phyloP scores from a whole-genome alignment of 805 yeast species.

The Wickerhamiella nectarea region DNA sequence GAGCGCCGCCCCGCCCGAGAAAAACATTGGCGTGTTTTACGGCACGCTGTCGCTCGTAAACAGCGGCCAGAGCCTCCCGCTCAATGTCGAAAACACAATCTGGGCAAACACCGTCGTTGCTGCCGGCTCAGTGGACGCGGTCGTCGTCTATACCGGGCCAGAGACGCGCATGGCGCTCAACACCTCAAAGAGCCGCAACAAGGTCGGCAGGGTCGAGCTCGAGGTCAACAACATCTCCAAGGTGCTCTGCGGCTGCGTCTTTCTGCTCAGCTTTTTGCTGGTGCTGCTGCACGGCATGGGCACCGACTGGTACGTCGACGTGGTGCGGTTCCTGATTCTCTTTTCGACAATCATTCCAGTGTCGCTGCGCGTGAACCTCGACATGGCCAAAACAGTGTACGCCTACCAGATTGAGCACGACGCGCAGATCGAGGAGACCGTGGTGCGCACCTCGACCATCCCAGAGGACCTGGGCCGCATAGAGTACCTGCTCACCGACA shows the following conservation, averaged over 20 bases:
- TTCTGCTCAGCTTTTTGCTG: constrained; percentile 56
- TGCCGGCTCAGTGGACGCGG: constrained; percentile 80
- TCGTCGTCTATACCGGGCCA: constrained; percentile 76
- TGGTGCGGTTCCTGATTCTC: constrained; percentile 77
- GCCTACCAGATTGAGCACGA: constrained; percentile 93
- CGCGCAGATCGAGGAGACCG: constrained; percentile 60
- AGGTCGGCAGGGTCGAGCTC: constrained; percentile 76
- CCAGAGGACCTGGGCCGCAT: constrained; percentile 97
- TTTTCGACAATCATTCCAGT: constrained; percentile 96
- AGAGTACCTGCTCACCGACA: constrained; percentile 82
- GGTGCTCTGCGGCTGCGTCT: constrained; percentile 75
- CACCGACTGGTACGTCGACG: constrained; percentile 72
- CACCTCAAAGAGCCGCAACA: constrained; percentile 74
- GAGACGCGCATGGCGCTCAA: constrained; percentile 95
- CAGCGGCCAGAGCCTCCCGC: constrained; percentile 38
- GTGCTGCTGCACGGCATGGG: constrained; percentile 69
- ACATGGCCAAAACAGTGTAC: constrained; percentile 88
- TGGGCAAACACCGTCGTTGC: constrained; percentile 99
- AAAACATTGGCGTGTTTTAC: constrained; percentile 64
- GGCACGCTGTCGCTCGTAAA: constrained; percentile 58
- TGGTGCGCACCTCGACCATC: constrained; percentile 92
- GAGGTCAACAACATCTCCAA: constrained; percentile 85
- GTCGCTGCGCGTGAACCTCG: constrained; percentile 83
- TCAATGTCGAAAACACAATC: constrained; percentile 78
- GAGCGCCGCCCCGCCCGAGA: constrained; percentile 70